Conservation (phyloP, 2,329 filamentous ascomycete genomes). For the Beauveria caledonica region DNA sequence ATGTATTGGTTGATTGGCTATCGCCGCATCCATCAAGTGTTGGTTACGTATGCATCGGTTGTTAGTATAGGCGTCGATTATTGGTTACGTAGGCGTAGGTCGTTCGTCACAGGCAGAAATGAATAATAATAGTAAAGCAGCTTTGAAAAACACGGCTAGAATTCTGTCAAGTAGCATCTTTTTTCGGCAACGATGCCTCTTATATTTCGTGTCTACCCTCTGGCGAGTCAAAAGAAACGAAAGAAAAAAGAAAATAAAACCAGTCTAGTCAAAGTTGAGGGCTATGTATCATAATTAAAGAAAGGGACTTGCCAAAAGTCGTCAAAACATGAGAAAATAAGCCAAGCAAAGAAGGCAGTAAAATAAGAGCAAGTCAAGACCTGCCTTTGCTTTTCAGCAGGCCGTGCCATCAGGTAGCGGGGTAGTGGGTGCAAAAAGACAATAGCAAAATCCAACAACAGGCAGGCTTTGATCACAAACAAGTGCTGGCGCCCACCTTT, state of each 20-base stretch:
- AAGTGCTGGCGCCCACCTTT: neutral
- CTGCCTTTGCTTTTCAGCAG: neutral
- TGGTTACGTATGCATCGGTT: too few relatives aligned
- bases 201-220: conserved; percentile 1
- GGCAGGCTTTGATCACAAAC: neutral
- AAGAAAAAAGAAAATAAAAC: neutral
- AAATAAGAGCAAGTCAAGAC: neutral
- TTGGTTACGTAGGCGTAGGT: too few relatives aligned
- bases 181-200: neutral
- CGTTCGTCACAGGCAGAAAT: too few relatives aligned
- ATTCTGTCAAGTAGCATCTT: neutral
- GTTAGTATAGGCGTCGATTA: too few relatives aligned
- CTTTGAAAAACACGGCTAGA: neutral
- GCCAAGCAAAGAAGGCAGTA: neutral
- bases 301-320: conserved; percentile 2
- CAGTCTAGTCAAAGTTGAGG: conserved; percentile 5
- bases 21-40: too few relatives aligned
- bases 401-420: neutral
- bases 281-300: neutral
- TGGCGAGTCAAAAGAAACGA: neutral
- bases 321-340: neutral
- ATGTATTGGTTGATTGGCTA: too few relatives aligned
- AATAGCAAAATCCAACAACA: neutral
- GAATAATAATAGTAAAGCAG: too few relatives aligned
- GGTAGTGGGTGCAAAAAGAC: neutral